Percentiles rank a stretch among this genome's conserved stretches.
Evolutionary conservation across 2,329 filamentous ascomycete species (phyloP).

Genomic region (Coleophoma eucalyptorum): DNA sequence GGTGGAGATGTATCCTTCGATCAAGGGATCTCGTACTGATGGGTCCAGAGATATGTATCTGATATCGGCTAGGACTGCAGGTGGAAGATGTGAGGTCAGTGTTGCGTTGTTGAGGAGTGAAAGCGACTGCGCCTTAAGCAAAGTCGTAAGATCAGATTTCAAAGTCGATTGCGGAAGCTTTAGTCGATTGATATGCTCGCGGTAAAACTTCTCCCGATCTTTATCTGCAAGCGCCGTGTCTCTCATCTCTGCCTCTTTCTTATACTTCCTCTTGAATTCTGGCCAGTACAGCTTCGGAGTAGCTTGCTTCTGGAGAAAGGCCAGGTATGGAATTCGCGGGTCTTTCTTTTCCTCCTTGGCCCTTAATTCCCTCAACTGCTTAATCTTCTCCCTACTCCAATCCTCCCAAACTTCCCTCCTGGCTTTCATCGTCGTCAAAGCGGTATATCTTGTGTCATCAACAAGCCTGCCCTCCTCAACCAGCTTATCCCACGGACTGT

Average conservation of each 20-base stretch:
- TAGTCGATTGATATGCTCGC: constrained; percentile 66
- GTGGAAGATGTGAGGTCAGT: constrained; percentile 52
- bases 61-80: constrained; percentile 60
- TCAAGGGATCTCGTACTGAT: constrained; percentile 56
- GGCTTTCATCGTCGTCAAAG: constrained; percentile 74
- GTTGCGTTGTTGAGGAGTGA: constrained; percentile 57
- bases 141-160: constrained; percentile 63
- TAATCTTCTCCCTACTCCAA: constrained; percentile 78
- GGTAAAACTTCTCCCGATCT: constrained; percentile 75
- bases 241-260: constrained; percentile 77
- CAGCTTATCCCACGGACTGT: constrained; percentile 86
- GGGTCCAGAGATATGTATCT: constrained; percentile 66
- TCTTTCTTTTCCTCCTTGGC: constrained; percentile 77
- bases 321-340: constrained; percentile 77
- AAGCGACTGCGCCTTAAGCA: constrained; percentile 60
- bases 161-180: constrained; percentile 62
- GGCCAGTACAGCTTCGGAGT: constrained; percentile 95
- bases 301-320: constrained; percentile 75
- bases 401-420: constrained; percentile 79
- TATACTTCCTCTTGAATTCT: constrained; percentile 90
- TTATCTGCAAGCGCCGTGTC: constrained; percentile 68
- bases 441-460: constrained; percentile 83
- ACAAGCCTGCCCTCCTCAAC: constrained; percentile 79
- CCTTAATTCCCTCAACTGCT: constrained; percentile 65
- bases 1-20: constrained; percentile 63